Conservation (phyloP, 2,329 filamentous ascomycete genomes). For the Pseudopithomyces chartarum region DNA sequence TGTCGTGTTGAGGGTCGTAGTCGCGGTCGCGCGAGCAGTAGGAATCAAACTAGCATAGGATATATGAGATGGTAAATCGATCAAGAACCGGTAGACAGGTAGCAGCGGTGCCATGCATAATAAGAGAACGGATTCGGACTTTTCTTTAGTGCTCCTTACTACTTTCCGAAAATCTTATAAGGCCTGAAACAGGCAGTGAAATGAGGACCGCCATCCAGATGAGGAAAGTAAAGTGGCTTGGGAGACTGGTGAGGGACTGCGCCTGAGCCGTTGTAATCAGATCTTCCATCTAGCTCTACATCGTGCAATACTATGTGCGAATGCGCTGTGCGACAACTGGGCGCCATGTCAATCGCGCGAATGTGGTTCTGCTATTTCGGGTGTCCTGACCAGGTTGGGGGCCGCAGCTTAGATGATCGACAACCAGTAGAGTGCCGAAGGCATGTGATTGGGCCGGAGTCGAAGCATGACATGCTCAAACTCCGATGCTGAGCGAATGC, state of each 20-base stretch:
- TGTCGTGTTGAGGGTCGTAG: not conserved
- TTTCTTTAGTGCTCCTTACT: constrained; percentile 3
- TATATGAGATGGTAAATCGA: constrained; percentile 1
- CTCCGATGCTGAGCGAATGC: not conserved
- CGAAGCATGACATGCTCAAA: not conserved
- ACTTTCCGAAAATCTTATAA: not conserved
- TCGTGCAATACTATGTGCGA: not conserved
- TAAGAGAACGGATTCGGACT: constrained; percentile 9
- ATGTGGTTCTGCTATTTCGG: not conserved
- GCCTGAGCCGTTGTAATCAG: not conserved
- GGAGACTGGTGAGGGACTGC: not conserved
- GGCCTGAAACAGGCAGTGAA: constrained; percentile 4
- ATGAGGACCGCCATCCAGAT: not conserved
- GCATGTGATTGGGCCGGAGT: constrained; percentile 2
- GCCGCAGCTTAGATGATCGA: constrained; percentile 1
- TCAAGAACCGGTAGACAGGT: not conserved
- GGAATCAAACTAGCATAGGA: not conserved
- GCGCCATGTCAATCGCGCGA: constrained; percentile 1
- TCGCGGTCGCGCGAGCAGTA: not conserved
- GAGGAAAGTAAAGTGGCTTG: not conserved
- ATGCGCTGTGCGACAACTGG: constrained; percentile 1
- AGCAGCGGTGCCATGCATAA: not conserved
- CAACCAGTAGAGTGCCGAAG: not conserved
- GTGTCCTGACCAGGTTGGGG: not conserved
- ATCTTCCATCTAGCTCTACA: not conserved